These are phyloP conservation scores for Trebouxia gelatinosa DNA, from an alignment of 163 green algal species.

Conservation along the genomic window DNA sequence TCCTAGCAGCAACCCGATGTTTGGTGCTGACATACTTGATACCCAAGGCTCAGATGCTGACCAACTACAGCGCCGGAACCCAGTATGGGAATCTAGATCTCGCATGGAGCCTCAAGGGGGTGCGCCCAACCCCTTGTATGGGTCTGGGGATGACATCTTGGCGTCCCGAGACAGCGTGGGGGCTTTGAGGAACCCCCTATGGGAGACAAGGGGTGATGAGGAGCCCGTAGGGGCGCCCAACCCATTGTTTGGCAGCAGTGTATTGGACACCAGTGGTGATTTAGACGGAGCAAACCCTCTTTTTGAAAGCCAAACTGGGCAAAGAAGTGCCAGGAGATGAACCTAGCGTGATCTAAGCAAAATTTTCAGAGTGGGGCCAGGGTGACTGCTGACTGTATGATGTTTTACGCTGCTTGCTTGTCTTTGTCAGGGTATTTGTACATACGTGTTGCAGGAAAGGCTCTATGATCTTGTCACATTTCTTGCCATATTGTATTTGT, in stretches of 20 bases:
- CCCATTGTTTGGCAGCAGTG: slow-evolving; percentile 19
- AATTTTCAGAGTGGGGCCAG: too few species aligned
- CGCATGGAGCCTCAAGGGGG: slow-evolving; percentile 4
- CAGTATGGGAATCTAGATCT: slow-evolving; percentile 15
- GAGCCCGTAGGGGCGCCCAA: slow-evolving; percentile 4
- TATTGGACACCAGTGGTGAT: slow-evolving; percentile 22
- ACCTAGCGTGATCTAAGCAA: too few species aligned
- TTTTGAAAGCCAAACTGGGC: too few species aligned
- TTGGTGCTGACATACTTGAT: slow-evolving; percentile 18
- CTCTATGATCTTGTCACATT: too few species aligned
- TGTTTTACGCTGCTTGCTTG: too few species aligned
- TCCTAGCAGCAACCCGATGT: slow-evolving; percentile 24
- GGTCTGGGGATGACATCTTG: not conserved
- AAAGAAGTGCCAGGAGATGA: too few species aligned
- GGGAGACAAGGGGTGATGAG: too few species aligned
- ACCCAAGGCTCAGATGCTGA: slow-evolving; percentile 16
- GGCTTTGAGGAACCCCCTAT: slow-evolving; percentile 1
- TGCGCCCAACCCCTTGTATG: slow-evolving; percentile 26
- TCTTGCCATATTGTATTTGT: too few species aligned
- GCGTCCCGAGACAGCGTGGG: slow-evolving; percentile 24
- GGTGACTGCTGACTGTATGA: too few species aligned
- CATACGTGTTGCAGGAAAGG: too few species aligned
- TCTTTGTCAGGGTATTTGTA: too few species aligned
- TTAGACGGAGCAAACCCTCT: too few species aligned
- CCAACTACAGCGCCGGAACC: slow-evolving; percentile 7